Evolutionary conservation across 2,329 filamentous ascomycete species (phyloP).

Genomic region (Clathrospora elynae): DNA sequence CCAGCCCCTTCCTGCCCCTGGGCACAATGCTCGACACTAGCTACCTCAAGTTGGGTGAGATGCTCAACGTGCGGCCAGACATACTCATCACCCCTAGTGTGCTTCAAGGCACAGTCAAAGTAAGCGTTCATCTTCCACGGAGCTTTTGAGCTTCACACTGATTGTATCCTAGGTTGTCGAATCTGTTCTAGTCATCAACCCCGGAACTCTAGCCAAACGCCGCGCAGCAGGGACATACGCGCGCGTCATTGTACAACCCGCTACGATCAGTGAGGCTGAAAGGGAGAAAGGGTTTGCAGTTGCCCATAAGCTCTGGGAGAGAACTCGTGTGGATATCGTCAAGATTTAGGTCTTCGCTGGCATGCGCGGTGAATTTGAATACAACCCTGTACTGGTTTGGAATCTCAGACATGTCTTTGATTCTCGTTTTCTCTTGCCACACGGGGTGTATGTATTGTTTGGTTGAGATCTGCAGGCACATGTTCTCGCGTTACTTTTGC

Average conservation of each 20-base stretch:
- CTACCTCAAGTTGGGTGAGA: slow-evolving; percentile 88
- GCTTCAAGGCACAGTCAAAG: slow-evolving; percentile 85
- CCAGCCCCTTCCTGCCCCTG: slow-evolving; percentile 49
- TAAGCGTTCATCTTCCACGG: slow-evolving; percentile 46
- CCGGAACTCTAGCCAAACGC: slow-evolving; percentile 83
- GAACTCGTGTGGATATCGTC: slow-evolving; percentile 84
- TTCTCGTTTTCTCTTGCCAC: too few relatives aligned
- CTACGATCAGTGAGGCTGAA: slow-evolving; percentile 63
- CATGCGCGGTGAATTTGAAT: neutral
- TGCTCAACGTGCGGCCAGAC: slow-evolving; percentile 84
- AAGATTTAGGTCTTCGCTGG: slow-evolving; percentile 60
- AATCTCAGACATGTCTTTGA: too few relatives aligned
- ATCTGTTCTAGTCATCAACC: slow-evolving; percentile 87
- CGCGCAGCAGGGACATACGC: slow-evolving; percentile 85
- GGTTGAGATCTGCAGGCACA: neutral
- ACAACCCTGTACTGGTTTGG: too few relatives aligned
- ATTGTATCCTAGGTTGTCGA: slow-evolving; percentile 73
- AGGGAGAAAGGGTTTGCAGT: slow-evolving; percentile 60
- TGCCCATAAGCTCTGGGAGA: slow-evolving; percentile 76
- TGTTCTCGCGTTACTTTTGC: slow-evolving; percentile 19
- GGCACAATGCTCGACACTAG: slow-evolving; percentile 81
- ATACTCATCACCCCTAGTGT: slow-evolving; percentile 81
- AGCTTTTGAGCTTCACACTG: neutral
- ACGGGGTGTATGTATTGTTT: too few relatives aligned
- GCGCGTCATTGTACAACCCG: slow-evolving; percentile 74